These are phyloP conservation scores for Penicillium thymicola DNA, from an alignment of 2,329 filamentous ascomycete genomes.

Conservation along the genomic window DNA sequence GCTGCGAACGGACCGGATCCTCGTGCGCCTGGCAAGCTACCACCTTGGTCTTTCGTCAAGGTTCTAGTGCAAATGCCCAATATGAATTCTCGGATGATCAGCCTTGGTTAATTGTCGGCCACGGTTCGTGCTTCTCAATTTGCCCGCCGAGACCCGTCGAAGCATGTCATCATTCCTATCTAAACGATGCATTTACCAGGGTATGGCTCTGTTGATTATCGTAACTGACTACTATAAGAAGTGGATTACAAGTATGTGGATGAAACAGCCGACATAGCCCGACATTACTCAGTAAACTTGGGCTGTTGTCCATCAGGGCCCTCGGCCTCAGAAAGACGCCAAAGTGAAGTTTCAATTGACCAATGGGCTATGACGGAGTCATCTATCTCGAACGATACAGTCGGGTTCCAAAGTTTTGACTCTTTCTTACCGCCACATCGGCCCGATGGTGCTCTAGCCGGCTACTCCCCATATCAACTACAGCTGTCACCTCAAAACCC, in stretches of 20 bases:
- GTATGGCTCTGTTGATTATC: not conserved
- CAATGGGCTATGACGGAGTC: not conserved
- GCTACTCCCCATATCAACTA: slow-evolving; percentile 5
- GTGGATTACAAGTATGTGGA: slow-evolving; percentile 24
- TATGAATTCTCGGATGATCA: slow-evolving; percentile 36
- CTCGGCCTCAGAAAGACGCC: too few species aligned
- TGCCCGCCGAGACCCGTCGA: too few species aligned
- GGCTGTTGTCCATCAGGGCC: not conserved
- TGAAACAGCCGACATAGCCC: slow-evolving; percentile 23
- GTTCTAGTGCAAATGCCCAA: slow-evolving; percentile 27
- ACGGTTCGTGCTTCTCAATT: slow-evolving; percentile 17
- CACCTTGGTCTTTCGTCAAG: slow-evolving; percentile 30
- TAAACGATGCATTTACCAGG: too few species aligned
- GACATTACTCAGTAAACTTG: slow-evolving; percentile 13
- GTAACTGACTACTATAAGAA: not conserved
- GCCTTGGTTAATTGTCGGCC: slow-evolving; percentile 30
- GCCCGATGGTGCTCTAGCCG: not conserved
- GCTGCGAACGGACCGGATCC: slow-evolving; percentile 13
- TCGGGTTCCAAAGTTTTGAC: slow-evolving; percentile 3
- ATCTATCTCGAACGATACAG: slow-evolving; percentile 3
- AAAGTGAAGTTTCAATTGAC: not conserved
- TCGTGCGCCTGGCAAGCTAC: slow-evolving; percentile 14
- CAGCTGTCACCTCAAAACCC: slow-evolving; percentile 9
- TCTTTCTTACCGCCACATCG: not conserved
- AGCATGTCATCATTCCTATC: too few species aligned